A percentile compares a stretch with the other conserved stretches of the same genome.
Evolutionary conservation across 495 filamentous ascomycete species (phyloP).

Genomic region (Pseudoneurospora amorphoporcata): DNA sequence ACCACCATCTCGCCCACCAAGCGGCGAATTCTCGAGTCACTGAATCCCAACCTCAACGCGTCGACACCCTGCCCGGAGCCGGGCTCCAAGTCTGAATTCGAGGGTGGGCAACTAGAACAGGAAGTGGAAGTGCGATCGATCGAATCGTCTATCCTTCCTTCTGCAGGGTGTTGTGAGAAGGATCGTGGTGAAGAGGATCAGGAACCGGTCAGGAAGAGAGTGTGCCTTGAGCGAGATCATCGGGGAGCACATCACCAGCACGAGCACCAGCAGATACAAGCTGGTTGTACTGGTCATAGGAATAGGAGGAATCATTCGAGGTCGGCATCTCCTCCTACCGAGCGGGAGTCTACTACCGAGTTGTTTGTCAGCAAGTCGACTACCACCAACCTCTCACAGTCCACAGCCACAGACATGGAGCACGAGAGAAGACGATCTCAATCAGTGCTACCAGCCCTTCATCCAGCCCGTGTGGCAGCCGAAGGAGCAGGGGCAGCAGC

Average conservation of each 20-base stretch:
- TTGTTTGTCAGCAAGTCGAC: not conserved
- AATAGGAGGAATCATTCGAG: not conserved
- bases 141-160: not conserved
- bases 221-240: not conserved
- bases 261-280: not conserved
- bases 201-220: conserved; percentile 7
- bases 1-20: conserved; percentile 26
- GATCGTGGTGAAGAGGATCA: not conserved
- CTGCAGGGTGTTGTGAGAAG: not conserved
- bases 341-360: not conserved
- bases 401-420: not conserved
- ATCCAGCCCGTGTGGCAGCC: not conserved
- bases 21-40: conserved; percentile 34
- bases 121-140: not conserved
- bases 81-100: not conserved
- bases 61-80: conserved; percentile 8
- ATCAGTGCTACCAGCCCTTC: not conserved
- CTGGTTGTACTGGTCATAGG: not conserved
- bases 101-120: not conserved
- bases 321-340: not conserved
- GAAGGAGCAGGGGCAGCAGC: not conserved
- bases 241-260: not conserved
- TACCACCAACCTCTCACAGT: not conserved
- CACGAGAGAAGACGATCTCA: not conserved
- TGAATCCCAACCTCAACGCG: conserved; percentile 37